phyloP scores from a whole-genome alignment of 768 basidiomycete species.

The Russula brevipes region DNA sequence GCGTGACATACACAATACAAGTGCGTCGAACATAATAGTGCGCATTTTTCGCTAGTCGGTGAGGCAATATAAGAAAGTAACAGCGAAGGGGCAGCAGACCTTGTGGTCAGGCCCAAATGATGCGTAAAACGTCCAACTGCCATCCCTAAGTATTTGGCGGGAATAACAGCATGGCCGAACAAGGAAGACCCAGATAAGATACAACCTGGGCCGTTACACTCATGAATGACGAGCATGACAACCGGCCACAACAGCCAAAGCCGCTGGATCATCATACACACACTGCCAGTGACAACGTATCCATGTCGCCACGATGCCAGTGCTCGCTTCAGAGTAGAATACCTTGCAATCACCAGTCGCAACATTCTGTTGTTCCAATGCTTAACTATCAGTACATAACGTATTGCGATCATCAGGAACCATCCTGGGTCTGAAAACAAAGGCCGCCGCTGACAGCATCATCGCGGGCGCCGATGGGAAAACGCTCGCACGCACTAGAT shows the following conservation, averaged over 20 bases:
- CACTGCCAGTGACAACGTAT: not conserved
- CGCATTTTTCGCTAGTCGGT: not conserved
- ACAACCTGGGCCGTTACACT: not conserved
- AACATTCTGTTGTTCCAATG: too few relatives aligned
- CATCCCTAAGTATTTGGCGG: not conserved
- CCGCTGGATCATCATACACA: not conserved
- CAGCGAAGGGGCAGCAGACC: not conserved
- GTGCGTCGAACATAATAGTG: not conserved
- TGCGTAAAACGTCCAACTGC: not conserved
- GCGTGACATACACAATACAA: not conserved
- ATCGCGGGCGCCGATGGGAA: too few relatives aligned
- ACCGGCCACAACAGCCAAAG: not conserved
- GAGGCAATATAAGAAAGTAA: not conserved
- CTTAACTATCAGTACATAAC: not conserved
- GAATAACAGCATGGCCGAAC: not conserved
- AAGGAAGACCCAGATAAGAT: too few relatives aligned
- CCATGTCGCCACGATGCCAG: too few relatives aligned
- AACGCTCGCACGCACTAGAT: too few relatives aligned
- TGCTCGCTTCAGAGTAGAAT: too few relatives aligned
- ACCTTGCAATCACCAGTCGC: too few relatives aligned
- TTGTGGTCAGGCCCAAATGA: not conserved
- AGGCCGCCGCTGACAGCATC: not conserved
- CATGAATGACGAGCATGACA: not conserved
- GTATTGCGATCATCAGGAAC: not conserved
- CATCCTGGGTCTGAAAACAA: not conserved